These are phyloP conservation scores for Thelephora ganbajun DNA, from an alignment of 768 basidiomycete genomes.

Conservation along the genomic window DNA sequence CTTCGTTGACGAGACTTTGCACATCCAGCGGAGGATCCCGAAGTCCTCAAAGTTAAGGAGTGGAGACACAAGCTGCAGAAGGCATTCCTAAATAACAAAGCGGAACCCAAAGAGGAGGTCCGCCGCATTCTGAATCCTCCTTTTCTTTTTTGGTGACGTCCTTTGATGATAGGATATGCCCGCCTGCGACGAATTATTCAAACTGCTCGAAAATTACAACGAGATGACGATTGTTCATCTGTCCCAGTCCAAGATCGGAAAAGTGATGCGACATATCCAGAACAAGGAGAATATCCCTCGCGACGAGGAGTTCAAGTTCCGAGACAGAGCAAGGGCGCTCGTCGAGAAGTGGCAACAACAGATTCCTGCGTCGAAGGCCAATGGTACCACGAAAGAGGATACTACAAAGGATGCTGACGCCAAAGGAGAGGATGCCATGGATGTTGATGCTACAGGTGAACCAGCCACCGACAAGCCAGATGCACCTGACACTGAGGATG, in stretches of 20 bases:
- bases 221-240: constrained; percentile 70
- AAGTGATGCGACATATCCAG: constrained; percentile 82
- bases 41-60: constrained; percentile 66
- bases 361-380: constrained; percentile 22
- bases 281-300: constrained; percentile 43
- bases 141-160: constrained; percentile 1
- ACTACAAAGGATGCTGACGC: not conserved
- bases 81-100: constrained; percentile 60
- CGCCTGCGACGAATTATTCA: constrained; percentile 54
- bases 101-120: constrained; percentile 52
- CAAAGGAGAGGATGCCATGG: not conserved
- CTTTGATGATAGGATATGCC: constrained; percentile 55
- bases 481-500: not conserved
- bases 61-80: constrained; percentile 92
- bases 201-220: constrained; percentile 62
- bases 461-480: not conserved
- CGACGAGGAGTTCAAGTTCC: constrained; percentile 58
- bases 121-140: constrained; percentile 10
- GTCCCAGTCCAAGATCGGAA: constrained; percentile 66
- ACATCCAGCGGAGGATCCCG: constrained; percentile 35
- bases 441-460: not conserved
- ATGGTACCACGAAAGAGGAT: constrained; percentile 2
- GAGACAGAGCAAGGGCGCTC: constrained; percentile 50
- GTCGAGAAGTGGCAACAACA: constrained; percentile 59
- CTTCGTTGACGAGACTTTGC: not conserved